phyloP scores from a whole-genome alignment of 164 flowering plant genomes.

The Magnolia kwangsiensis region DNA sequence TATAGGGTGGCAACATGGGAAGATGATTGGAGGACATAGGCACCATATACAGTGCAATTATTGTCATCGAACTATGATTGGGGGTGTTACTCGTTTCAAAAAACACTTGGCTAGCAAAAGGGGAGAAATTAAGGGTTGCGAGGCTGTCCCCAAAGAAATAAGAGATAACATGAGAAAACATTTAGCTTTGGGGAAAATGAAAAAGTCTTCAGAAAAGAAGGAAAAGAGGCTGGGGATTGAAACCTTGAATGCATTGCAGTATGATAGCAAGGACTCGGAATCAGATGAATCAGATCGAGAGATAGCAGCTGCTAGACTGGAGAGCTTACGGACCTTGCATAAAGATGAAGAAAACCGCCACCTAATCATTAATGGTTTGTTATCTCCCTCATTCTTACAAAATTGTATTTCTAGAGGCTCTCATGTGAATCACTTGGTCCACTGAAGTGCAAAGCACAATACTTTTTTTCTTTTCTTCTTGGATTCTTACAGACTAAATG shows the following conservation, averaged over 20 bases:
- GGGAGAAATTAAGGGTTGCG: constrained; percentile 39
- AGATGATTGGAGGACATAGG: constrained; percentile 37
- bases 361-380: constrained; percentile 19
- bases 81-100: constrained; percentile 39
- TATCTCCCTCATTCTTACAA: constrained; percentile 7
- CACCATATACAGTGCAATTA: constrained; percentile 37
- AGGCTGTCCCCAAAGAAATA: constrained; percentile 32
- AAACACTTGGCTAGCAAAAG: constrained; percentile 31
- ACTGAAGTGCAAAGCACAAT: neutral
- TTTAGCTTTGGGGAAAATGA: constrained; percentile 23
- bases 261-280: constrained; percentile 25
- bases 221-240: constrained; percentile 13
- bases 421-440: neutral
- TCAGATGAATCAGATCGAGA: constrained; percentile 33
- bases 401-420: neutral
- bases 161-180: constrained; percentile 28
- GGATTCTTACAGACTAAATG: neutral
- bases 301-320: constrained; percentile 26
- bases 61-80: constrained; percentile 33
- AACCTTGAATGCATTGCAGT: constrained; percentile 11
- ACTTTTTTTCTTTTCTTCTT: neutral
- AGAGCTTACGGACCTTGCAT: constrained; percentile 25
- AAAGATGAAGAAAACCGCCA: constrained; percentile 19
- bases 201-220: constrained; percentile 21
- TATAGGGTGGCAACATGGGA: constrained; percentile 39